Base-by-base conservation (phyloP, 441 rosid species). In the Pelargonium cotyledonis region DNA sequence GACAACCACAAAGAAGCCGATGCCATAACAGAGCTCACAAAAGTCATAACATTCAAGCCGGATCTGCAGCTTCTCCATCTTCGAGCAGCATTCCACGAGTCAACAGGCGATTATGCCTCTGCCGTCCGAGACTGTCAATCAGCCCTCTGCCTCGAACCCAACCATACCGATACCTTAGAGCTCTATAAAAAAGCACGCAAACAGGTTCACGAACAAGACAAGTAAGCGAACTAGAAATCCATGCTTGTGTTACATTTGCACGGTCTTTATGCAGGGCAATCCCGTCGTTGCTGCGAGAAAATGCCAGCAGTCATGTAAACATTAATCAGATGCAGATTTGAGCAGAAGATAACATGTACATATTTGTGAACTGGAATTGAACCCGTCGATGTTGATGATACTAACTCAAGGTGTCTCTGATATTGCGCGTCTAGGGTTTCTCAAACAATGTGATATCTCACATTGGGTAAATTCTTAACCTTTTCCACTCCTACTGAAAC, bases 61-160 rank as follows among this genome's bases (percentile, higher is more conserved):
- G 98, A 95, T 77, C 87, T 90, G 44, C 99, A 90, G 79, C 85
- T 95, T 63, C 83, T 95, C 8, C 96, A 90, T 86, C 93, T 92
- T 77, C 84, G 92, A 73, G 97, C 99, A 57, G 96, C 98, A 65
- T 92, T 92, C 76, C 85, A 85, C 3, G 98, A 90, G 65, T 92
- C 98, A 1, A 86, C 84, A 81, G 89, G 95, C 31, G 85, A 85
- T 75, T 69, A 73, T 67, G 57, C 73, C 21, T 81, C 85, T 35
- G 79, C 97, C 2, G 5, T 85, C 10, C 83, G 85, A 80, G 99
- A 95, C 71, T 92, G 96, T 68, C 96, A 90, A 84, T 98, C 99
- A 66, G 99, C 98, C 35, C 89, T 95, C 19, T 88, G 97, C 71
- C 87, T 92, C 49, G 97, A 95, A 53, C 90, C 92, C 29, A 63